Percentiles rank a stretch among this genome's conserved stretches.
phyloP scores from a whole-genome alignment of 73 alveolate species.

The Paramecium bursaria region DNA sequence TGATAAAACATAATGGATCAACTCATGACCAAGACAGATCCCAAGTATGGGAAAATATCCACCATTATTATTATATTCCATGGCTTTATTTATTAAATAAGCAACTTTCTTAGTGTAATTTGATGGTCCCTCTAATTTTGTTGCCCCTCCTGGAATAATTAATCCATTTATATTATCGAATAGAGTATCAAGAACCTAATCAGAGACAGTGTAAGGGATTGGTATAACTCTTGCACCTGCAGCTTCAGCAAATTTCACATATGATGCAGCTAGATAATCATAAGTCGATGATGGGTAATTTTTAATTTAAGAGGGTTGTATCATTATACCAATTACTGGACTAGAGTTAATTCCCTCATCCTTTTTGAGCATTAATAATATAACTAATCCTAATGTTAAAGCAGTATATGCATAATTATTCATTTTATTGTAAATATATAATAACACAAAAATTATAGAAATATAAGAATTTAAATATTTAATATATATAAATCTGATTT shows the following conservation, averaged over 20 bases:
- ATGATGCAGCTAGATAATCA: slow-evolving; percentile 73
- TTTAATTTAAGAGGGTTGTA: slow-evolving; percentile 53
- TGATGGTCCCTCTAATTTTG: slow-evolving; percentile 31
- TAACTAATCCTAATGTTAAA: no score
- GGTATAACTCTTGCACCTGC: slow-evolving; percentile 86
- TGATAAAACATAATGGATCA: slow-evolving; percentile 56
- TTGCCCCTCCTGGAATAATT: slow-evolving; percentile 78
- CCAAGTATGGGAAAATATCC: slow-evolving; percentile 74
- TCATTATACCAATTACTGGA: slow-evolving; percentile 63
- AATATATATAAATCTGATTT: no score
- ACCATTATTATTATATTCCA: slow-evolving; percentile 72
- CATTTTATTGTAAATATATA: no score
- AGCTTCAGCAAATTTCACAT: slow-evolving; percentile 73
- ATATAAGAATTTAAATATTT: no score
- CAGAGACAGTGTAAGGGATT: slow-evolving; percentile 57
- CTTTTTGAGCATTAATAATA: no score
- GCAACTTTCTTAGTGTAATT: slow-evolving; percentile 31
- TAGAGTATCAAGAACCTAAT: slow-evolving; percentile 35
- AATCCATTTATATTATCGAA: slow-evolving; percentile 73
- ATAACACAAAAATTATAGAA: no score
- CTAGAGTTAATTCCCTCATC: no score
- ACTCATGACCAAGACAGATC: slow-evolving; percentile 77
- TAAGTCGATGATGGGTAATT: slow-evolving; percentile 14
- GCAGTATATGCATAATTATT: no score
- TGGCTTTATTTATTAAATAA: slow-evolving; percentile 60